Evolutionary conservation across 345 rosid genomes (phyloP).

Genomic region (Eucalyptus camaldulensis): DNA sequence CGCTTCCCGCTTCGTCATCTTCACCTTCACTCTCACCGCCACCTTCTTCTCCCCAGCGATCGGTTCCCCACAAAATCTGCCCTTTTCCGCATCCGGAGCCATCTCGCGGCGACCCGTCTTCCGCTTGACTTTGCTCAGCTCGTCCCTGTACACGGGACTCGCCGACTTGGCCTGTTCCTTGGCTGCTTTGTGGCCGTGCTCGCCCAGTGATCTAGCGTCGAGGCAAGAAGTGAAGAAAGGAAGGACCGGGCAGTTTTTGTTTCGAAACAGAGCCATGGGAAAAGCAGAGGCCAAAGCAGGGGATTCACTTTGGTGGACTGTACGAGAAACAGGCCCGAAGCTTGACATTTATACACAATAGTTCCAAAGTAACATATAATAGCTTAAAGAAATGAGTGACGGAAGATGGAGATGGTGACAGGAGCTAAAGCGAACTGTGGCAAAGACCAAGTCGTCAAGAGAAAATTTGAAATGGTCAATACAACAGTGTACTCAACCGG

Average conservation of each 20-base stretch:
- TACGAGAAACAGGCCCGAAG: neutral
- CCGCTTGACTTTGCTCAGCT: neutral
- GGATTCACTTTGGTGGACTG: neutral
- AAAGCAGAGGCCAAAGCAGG: neutral
- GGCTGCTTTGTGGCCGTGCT: neutral
- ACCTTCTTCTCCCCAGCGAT: neutral
- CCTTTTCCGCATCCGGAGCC: conserved; percentile 2
- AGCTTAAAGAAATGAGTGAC: neutral
- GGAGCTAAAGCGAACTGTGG: neutral
- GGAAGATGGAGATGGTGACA: neutral
- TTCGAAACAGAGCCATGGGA: neutral
- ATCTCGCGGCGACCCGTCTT: neutral
- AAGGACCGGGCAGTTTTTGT: neutral
- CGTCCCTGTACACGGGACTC: conserved; percentile 15
- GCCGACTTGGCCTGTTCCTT: neutral
- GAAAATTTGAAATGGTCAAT: too few species aligned
- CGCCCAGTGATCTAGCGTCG: neutral
- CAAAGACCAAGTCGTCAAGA: neutral
- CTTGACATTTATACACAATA: neutral
- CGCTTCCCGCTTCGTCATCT: conserved; percentile 22
- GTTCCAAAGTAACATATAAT: too few species aligned
- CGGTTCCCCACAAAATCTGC: neutral
- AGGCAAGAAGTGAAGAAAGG: neutral
- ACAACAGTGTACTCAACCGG: rapidly evolving
- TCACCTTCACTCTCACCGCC: neutral